Evolutionary conservation across 257 asterid genomes (phyloP).

Genomic region (Petunia secreta): DNA sequence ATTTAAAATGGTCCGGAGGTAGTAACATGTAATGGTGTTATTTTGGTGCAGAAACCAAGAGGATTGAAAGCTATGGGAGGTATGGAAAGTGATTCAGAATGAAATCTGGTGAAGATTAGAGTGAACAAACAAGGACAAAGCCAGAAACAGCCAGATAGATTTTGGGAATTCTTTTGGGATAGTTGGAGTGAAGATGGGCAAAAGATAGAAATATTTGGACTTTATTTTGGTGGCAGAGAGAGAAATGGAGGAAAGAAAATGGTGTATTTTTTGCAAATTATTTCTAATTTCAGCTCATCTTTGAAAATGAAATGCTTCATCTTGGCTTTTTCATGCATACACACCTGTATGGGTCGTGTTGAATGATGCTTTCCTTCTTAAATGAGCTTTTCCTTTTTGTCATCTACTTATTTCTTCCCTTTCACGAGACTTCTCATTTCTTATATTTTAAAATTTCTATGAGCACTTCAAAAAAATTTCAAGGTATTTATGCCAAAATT

Average conservation of each 20-base stretch:
- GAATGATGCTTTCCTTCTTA: not conserved
- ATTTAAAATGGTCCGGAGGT: too few relatives aligned
- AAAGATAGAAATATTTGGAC: not conserved
- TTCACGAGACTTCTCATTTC: too few relatives aligned
- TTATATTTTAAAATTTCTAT: too few relatives aligned
- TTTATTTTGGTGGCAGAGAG: not conserved
- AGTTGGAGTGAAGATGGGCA: slow-evolving; percentile 3
- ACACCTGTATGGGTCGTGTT: not conserved
- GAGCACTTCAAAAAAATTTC: too few relatives aligned
- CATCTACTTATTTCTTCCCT: too few relatives aligned
- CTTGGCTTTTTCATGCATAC: not conserved
- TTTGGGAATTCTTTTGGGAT: slow-evolving; percentile 13
- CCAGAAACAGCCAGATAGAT: slow-evolving; percentile 16
- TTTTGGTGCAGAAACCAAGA: slow-evolving; percentile 44
- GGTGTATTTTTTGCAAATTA: slow-evolving; percentile 5
- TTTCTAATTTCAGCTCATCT: not conserved
- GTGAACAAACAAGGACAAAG: not conserved
- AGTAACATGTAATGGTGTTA: not conserved
- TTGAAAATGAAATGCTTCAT: not conserved
- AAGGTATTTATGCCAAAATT: too few relatives aligned
- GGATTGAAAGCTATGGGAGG: slow-evolving; percentile 52
- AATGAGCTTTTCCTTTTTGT: not conserved
- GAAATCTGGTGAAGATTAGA: slow-evolving; percentile 1
- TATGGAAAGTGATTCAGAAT: slow-evolving; percentile 49
- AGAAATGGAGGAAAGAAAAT: not conserved